These are phyloP conservation scores for Mortierella sp. DNA, from an alignment of 371 early-diverging fungal species.

Conservation along the genomic window DNA sequence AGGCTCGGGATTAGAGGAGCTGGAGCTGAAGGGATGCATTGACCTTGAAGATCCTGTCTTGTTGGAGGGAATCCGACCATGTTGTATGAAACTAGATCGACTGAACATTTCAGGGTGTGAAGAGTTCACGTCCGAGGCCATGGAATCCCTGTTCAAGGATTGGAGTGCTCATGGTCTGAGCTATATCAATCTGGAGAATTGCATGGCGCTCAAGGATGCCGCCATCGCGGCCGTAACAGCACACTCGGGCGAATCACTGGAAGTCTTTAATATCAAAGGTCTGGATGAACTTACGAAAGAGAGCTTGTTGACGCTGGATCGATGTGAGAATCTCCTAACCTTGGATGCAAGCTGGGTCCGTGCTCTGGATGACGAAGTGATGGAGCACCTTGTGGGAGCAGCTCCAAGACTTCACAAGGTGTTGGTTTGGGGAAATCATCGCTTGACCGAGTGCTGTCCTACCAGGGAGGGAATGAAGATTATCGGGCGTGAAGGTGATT, in stretches of 20 bases:
- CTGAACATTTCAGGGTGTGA: conserved; percentile 68
- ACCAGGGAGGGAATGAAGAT: conserved; percentile 62
- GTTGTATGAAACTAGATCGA: conserved; percentile 63
- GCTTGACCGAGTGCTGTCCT: conserved; percentile 65
- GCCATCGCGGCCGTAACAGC: conserved; percentile 66
- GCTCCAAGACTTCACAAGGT: conserved; percentile 62
- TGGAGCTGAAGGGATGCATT: conserved; percentile 68
- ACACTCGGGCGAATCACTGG: conserved; percentile 69
- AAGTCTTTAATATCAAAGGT: conserved; percentile 73
- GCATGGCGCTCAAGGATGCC: conserved; percentile 65
- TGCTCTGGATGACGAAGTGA: conserved; percentile 74
- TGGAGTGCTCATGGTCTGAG: conserved; percentile 62
- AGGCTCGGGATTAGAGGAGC: conserved; percentile 63
- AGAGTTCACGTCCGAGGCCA: conserved; percentile 66
- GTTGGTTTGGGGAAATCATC: conserved; percentile 78
- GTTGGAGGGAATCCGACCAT: conserved; percentile 61
- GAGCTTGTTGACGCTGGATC: conserved; percentile 62
- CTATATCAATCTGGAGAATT: conserved; percentile 64
- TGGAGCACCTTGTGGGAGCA: conserved; percentile 60
- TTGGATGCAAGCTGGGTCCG: conserved; percentile 81
- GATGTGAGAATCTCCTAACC: conserved; percentile 58
- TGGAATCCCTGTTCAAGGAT: conserved; percentile 64
- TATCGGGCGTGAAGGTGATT: conserved; percentile 69
- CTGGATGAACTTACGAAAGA: conserved; percentile 71
- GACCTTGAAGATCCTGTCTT: conserved; percentile 68